Base-by-base conservation (phyloP, 2,329 filamentous ascomycete species). In the Claviceps monticola region DNA sequence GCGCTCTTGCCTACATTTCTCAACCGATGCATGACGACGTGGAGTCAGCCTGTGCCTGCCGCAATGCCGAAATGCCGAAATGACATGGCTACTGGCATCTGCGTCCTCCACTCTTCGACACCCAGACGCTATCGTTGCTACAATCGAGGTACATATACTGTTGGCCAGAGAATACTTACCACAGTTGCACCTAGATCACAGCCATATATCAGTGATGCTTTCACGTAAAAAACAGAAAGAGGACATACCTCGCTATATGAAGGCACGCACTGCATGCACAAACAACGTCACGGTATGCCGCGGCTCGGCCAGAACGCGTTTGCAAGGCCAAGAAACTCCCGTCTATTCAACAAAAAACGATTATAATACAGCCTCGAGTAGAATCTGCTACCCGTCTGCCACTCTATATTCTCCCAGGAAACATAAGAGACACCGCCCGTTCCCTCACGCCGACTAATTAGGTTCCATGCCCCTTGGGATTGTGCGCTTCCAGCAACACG, bases 281-380 rank as follows among this genome's bases (percentile, higher is more conserved):
- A 29, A 34, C 29, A 11, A 9, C 9, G 29, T 34, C 29, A 34
- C 29, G 3, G 3, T 34, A 9, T 34, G 29, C 9, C 8, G 29
- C 41, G 2, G n/a, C 11, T 5, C 11, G 13, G 21, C 29, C 14
- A 17, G 6, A 29, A 17, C 5, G 14, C 29, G 29, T 34, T 34
- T 45, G 23, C 23, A 29, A 21, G 29, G 43, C 43, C 6, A 48
- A 29, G 29, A 21, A 53, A 49, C 45, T 46, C 34, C 29, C 38
- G 34, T 55, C 53, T 54, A 56, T 52, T 52, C 52, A 53, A 56
- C 45, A 52, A 38, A 62, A 59, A 59, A 54, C 53, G 55, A 62
- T 60, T 63, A 64, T 60, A 61, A 59, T 64, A 64, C 62, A 64
- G 56, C 57, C 59, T 56, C 55, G 45, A 54, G 53, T 53, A 53